Conservation (phyloP, 73 alveolate genomes). For the Urostyla sp. region DNA sequence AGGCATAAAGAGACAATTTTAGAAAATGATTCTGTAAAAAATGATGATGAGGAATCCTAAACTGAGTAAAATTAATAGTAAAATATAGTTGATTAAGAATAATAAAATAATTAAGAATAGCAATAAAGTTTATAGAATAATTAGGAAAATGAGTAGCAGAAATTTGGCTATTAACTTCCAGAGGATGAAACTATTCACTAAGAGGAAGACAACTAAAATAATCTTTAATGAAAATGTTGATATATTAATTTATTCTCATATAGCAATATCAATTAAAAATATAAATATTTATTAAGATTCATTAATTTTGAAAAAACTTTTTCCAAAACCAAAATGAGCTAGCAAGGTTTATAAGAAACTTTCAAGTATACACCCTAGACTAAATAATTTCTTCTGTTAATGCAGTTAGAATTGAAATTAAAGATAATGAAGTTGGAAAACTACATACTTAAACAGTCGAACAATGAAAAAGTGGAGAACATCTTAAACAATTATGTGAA, state of each 20-base stretch:
- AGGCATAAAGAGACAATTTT: not conserved
- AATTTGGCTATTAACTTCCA: not conserved
- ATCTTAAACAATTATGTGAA: too few species aligned
- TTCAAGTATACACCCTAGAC: too few species aligned
- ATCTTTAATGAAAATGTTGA: not conserved
- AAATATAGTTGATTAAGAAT: not conserved
- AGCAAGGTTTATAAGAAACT: too few species aligned
- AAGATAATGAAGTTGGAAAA: too few species aligned
- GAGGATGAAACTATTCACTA: not conserved
- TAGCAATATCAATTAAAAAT: too few species aligned
- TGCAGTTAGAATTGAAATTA: too few species aligned
- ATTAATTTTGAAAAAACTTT: too few species aligned
- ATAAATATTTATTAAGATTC: not conserved
- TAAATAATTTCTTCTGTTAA: too few species aligned
- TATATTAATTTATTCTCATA: not conserved
- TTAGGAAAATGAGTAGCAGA: not conserved
- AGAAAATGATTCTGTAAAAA: not conserved
- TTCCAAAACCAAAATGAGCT: too few species aligned
- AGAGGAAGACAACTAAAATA: not conserved
- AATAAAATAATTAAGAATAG: not conserved
- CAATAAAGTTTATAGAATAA: not conserved
- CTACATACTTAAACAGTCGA: too few species aligned
- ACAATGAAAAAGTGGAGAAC: too few species aligned
- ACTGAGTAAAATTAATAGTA: not conserved
- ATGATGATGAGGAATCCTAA: not conserved